Percentiles rank a stretch among this genome's conserved stretches.
Conservation (phyloP, 139 green algal species). For the Micractinium conductrix region DNA sequence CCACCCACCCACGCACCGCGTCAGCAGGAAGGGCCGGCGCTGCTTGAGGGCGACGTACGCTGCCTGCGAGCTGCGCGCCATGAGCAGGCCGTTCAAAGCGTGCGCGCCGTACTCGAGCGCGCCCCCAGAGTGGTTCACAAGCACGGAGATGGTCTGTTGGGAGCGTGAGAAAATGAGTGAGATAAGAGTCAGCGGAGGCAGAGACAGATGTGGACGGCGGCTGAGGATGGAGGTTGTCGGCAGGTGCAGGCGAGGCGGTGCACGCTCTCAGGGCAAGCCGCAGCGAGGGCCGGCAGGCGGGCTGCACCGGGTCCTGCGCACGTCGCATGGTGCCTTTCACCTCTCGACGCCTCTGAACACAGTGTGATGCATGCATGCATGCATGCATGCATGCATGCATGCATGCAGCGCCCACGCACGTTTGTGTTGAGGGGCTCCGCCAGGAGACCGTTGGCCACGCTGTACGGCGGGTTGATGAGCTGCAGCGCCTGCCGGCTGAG, state of each 20-base stretch:
- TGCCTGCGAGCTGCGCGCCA: not conserved
- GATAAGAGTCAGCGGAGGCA: not conserved
- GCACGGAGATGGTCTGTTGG: conserved; percentile 51
- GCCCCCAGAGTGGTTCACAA: conserved; percentile 46
- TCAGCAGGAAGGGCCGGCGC: conserved; percentile 9
- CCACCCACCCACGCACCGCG: not conserved
- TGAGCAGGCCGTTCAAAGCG: conserved; percentile 61
- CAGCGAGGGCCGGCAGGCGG: too few relatives aligned
- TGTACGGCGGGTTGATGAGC: conserved; percentile 60
- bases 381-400: too few relatives aligned
- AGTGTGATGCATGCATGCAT: too few relatives aligned
- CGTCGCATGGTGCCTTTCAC: too few relatives aligned
- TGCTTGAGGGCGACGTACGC: not conserved
- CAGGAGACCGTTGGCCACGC: conserved; percentile 54
- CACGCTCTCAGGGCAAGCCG: too few relatives aligned
- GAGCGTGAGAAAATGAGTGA: not conserved
- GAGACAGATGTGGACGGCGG: too few relatives aligned
- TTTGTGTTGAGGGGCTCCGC: conserved; percentile 35
- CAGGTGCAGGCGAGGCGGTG: too few relatives aligned
- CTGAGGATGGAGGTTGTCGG: too few relatives aligned
- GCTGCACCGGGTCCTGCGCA: too few relatives aligned
- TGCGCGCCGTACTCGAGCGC: conserved; percentile 63
- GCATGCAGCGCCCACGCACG: not conserved
- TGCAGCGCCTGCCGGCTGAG: not conserved
- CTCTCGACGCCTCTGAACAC: too few relatives aligned